Conservation (phyloP, 108 stramenopile species). For the Cyclostephanos tholiformis region DNA sequence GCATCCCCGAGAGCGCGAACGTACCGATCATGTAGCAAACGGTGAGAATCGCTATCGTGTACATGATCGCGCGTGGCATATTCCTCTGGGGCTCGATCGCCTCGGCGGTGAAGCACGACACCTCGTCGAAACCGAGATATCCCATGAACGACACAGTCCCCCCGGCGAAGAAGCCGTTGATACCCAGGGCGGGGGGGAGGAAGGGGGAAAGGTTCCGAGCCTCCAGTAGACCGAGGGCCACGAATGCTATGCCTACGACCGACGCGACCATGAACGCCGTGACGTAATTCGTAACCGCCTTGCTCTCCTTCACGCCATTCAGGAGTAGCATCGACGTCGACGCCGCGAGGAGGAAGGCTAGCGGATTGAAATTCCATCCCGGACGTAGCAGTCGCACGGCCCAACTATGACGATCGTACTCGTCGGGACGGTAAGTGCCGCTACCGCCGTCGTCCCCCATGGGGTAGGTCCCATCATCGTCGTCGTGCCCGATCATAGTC, state of each 20-base stretch:
- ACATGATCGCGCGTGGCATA: conserved; percentile 5
- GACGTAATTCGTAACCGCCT: conserved; percentile 21
- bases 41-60: conserved; percentile 1
- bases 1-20: neutral
- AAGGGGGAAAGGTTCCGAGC: neutral
- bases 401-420: no score
- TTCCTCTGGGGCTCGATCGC: conserved; percentile 1
- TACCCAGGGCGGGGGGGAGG: neutral
- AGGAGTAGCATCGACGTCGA: conserved; percentile 11
- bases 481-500: neutral
- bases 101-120: conserved; percentile 29
- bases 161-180: neutral
- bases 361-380: conserved; percentile 27
- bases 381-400: neutral
- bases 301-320: conserved; percentile 29
- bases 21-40: neutral
- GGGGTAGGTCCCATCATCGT: neutral
- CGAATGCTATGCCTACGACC: neutral
- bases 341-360: conserved; percentile 23
- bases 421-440: no score
- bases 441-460: neutral
- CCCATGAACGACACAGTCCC: conserved; percentile 18
- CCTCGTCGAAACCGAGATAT: conserved; percentile 20
- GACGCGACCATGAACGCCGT: conserved; percentile 9
- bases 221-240: neutral